Conservation (phyloP, 768 basidiomycete species). For the Auricularia heimuer region DNA sequence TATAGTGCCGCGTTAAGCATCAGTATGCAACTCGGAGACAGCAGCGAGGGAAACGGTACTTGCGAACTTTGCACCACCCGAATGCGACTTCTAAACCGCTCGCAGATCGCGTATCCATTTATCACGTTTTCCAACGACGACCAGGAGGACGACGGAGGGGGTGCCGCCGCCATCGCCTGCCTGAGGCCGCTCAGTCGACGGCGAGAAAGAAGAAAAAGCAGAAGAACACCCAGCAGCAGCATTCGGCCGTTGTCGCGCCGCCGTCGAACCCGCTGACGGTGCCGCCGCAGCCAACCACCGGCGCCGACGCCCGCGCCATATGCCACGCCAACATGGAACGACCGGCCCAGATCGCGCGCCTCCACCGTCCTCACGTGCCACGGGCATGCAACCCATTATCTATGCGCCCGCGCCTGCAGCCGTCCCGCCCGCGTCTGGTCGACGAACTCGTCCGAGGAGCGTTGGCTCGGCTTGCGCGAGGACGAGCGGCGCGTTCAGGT, state of each 20-base stretch:
- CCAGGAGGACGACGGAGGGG: conserved; percentile 1
- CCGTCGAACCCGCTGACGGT: conserved; percentile 16
- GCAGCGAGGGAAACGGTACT: too few species aligned
- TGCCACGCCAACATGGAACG: conserved; percentile 4
- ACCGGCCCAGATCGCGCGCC: conserved; percentile 24
- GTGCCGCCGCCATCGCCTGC: neutral
- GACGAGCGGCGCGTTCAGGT: conserved; percentile 89
- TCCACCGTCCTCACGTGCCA: conserved; percentile 70
- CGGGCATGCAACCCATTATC: conserved; percentile 88
- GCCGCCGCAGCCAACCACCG: conserved; percentile 21
- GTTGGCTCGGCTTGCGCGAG: conserved; percentile 29
- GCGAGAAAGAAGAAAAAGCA: conserved; percentile 26
- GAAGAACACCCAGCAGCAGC: conserved; percentile 36
- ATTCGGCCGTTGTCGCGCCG: conserved; percentile 10
- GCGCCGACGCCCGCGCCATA: conserved; percentile 10
- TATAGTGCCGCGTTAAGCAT: too few species aligned
- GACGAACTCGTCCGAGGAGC: conserved; percentile 83
- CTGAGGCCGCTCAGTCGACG: neutral
- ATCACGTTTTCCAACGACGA: neutral
- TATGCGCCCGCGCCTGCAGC: conserved; percentile 36
- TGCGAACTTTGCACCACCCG: too few species aligned
- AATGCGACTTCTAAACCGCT: too few species aligned
- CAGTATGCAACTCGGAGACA: too few species aligned
- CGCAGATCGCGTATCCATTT: too few species aligned
- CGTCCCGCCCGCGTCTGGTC: conserved; percentile 43